Base-by-base conservation (phyloP, 192 early-diverging fungal species). In the Borealophlyctis nickersoniae region DNA sequence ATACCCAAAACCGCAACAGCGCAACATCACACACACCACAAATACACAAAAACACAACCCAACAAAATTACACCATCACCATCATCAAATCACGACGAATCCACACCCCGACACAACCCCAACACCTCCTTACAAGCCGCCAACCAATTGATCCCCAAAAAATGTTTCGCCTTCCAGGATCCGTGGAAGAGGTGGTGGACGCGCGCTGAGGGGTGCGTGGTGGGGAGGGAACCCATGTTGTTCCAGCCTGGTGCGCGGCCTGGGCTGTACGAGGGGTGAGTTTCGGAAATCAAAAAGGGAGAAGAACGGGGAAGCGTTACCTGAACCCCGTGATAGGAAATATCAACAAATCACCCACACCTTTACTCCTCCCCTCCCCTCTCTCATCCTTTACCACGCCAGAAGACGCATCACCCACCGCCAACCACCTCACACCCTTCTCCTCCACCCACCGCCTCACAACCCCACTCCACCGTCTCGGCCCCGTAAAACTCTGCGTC, bases 251-350 rank as follows among this genome's bases (percentile, higher is more conserved):
- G 19, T 16, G 52, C 9, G 27, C 64, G 31, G 30, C 64, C 64
- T 14, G 55, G 64, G 32, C 64, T 58, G 36, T 19, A n/a, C n/a
- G n/a, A n/a, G n/a, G n/a, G n/a, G n/a, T n/a, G n/a, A n/a, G n/a
- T n/a, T n/a, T 16, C 36, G 29, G 39, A 45, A 45, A 45, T 7
- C 39, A 45, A 23, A 58, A n/a, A n/a, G n/a, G n/a, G n/a, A n/a
- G 9, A 45, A 19, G 9, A 13, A 45, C 19, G 7, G 39, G 39
- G 9, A 19, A 19, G 23, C 16, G 36, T 23, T 48, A 66, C 64
- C 64, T 66, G 39, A 66, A 66, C 11, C 64, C 64, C n/a, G 64
- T 66, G 23, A 66, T 59, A 22, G 64, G 64, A 16, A 66, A 35
- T n/a, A 66, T 56, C n/a, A 66, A 52, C 4, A 66, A 53, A 31